Evolutionary conservation across 176 grass and related monocot species (phyloP).

Genomic region (Raddia distichophylla): DNA sequence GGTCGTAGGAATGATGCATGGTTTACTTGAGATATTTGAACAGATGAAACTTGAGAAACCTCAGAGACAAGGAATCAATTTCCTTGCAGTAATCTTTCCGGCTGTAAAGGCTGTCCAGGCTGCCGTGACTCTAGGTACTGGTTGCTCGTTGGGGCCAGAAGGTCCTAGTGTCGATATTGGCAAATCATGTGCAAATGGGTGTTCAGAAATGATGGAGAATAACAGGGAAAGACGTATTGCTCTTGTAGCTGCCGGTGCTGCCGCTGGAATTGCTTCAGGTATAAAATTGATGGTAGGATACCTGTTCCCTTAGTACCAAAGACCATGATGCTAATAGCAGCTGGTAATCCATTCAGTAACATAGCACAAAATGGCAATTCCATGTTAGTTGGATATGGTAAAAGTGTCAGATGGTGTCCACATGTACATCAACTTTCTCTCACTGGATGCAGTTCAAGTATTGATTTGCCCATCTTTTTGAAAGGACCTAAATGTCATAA

Average conservation of each 20-base stretch:
- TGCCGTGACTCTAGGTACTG: conserved; percentile 86
- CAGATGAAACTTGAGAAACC: conserved; percentile 67
- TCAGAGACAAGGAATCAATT: conserved; percentile 63
- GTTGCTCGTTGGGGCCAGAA: conserved; percentile 90
- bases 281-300: conserved; percentile 5
- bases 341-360: background rate
- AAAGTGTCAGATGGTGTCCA: background rate
- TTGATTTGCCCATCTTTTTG: background rate
- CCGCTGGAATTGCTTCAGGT: conserved; percentile 99
- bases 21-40: conserved; percentile 87
- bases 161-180: conserved; percentile 98
- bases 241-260: conserved; percentile 90
- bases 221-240: conserved; percentile 90
- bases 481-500: conserved; percentile 17
- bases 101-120: conserved; percentile 84
- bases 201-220: conserved; percentile 98
- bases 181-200: conserved; percentile 90
- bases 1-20: conserved; percentile 97
- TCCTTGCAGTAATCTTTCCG: conserved; percentile 78
- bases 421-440: conserved; percentile 21
- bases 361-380: background rate
- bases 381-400: conserved; percentile 2
- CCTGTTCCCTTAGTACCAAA: background rate
- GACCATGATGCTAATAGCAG: background rate
- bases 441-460: background rate